Base-by-base conservation (phyloP, 140 eudicot species). In the Senecio squalidus region DNA sequence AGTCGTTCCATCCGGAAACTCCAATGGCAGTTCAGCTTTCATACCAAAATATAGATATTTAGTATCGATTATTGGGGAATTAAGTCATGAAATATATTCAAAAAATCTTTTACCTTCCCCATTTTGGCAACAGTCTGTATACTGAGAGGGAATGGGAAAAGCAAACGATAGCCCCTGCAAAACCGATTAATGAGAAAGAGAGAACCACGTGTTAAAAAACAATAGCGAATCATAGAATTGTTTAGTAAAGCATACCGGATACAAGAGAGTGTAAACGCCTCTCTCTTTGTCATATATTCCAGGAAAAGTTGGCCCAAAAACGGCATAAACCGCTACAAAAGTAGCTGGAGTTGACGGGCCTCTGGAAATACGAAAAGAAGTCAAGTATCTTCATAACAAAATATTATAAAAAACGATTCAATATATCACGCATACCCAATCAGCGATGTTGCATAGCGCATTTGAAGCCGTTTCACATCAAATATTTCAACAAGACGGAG, bases 1-100 rank as follows among this genome's bases (percentile, higher is more conserved):
- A 47, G 96, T 87, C 21, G 98, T 92, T 27, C 98, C 98, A 66
- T 92, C 96, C 11, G 98, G 96, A 66, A 92, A 92, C 77, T 84
- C 96, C 78, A 92, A 74, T 2, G 98, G 98, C 50, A 87, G 66
- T 62, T 79, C 96, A 28, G 86, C 98, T 92, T 49, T 27, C 17
- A 68, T 18, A 23, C 18, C 11, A 62, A 47, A 67, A 45, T 6
- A 11, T 17, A 11, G 24, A 36, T 28, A 54, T 14, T 53, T 56
- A 55, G 25, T 22, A 47, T 14, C 34, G 15, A 7, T 18, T 26
- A 64, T 20, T 38, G 33, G 47, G 28, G 11, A 55, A 60, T n/a
- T 33, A 55, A 25, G 25, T 36, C 17, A 33, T 64, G 38, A 34
- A 53, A 10, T 49, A 57, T 2, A 34, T 3, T 28, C 20, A 50